Evolutionary conservation across 192 early-diverging fungal genomes (phyloP).

Genomic region (Chytriomyces sp.): DNA sequence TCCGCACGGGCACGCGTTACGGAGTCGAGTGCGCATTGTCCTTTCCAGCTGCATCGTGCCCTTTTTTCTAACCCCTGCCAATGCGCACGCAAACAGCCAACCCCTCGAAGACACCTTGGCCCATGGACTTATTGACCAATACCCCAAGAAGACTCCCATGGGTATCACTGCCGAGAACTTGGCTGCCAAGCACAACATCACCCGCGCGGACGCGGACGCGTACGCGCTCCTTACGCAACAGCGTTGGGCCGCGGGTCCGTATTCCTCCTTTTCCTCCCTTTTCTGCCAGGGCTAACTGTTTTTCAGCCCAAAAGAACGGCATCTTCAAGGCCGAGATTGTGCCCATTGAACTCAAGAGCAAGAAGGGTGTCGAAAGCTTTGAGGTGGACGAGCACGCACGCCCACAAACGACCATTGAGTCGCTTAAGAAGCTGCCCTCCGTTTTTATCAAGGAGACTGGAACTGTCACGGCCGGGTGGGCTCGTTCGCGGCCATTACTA

Average conservation of each 20-base stretch:
- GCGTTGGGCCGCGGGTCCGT: constrained; percentile 77
- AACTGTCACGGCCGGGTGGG: constrained; percentile 82
- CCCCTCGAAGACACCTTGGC: constrained; percentile 90
- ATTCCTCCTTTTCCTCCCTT: constrained; percentile 2
- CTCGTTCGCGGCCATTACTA: constrained; percentile 1
- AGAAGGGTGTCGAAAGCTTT: constrained; percentile 73
- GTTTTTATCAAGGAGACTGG: constrained; percentile 90
- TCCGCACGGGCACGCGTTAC: constrained; percentile 83
- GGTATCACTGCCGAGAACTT: constrained; percentile 95
- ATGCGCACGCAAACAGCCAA: constrained; percentile 36
- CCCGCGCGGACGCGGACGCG: constrained; percentile 80
- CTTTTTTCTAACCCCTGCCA: constrained; percentile 2
- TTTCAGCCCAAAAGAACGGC: constrained; percentile 69
- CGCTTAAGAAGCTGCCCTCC: constrained; percentile 73
- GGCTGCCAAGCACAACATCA: constrained; percentile 78
- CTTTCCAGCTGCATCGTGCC: neutral
- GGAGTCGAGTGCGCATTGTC: constrained; percentile 67
- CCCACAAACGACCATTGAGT: constrained; percentile 79
- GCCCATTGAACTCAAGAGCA: constrained; percentile 80
- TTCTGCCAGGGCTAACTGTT: neutral
- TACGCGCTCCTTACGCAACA: constrained; percentile 83
- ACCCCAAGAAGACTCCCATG: constrained; percentile 82
- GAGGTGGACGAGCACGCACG: constrained; percentile 87
- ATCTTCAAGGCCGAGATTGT: constrained; percentile 80
- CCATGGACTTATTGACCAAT: constrained; percentile 81